Base-by-base conservation (phyloP, 768 basidiomycete genomes). In the Crepidotus variabilis region DNA sequence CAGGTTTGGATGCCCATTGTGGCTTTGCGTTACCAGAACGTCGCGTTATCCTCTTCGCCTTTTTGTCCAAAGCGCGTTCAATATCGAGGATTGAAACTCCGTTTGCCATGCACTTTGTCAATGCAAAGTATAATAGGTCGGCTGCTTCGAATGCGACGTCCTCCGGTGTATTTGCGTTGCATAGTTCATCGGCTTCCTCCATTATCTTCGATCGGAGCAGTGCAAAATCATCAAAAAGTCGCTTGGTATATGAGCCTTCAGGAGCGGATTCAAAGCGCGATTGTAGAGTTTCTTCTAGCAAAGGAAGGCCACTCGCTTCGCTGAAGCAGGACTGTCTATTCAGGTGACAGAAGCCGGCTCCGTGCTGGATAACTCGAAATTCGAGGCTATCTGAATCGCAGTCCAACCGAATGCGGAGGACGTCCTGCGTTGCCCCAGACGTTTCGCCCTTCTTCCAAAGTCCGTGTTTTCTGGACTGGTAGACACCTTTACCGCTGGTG, bases 141-240 rank as follows among this genome's bases (percentile, higher is more conserved):
- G 95, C 96, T 6, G 94, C 92, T 71, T 99, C 97, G 59, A 95
- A 96, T 1, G 94, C 90, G 14, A 97, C 76, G 28, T 98, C 92
- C 49, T 90, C 85, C 65, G 82, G 83, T 1, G 84, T 83, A 62
- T 84, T 76, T 21, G 92, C 92, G 16, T 79, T 78, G 68, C 94
- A 96, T n/a, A 99, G 81, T 70, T 99, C 97, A 63, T 96, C 92
- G 0, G 97, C 97, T 69, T 99, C 97, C 71, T 99, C 97, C 86
- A 90, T 92, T 61, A 99, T 94, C 78, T 99, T 99, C 51, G 94
- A 88, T 47, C 79, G 82, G 47, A 98, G 76, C n/a, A 99, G 78
- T 47, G 79, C 81, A 4, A 87, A 74, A 67, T 98, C 92, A 45
- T 80, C 77, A 72, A 98, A 97, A 23, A 99, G 74, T 52, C 92